Percentiles rank a stretch among this genome's conserved stretches.
These are phyloP conservation scores for Sideroxylon spinosum DNA, from an alignment of 179 eudicot species.

Conservation along the genomic window DNA sequence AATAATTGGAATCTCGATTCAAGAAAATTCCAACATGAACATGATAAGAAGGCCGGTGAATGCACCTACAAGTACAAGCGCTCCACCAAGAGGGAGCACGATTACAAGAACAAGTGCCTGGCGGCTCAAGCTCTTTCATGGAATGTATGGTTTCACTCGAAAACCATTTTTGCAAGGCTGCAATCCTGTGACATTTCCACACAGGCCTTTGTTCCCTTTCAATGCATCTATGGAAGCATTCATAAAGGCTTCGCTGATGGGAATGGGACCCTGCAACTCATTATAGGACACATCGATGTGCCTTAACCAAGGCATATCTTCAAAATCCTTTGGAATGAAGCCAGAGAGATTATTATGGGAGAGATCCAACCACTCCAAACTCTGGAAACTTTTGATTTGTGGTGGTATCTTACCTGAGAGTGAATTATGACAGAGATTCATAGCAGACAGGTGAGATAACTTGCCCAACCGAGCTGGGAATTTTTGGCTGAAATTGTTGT, in stretches of 20 bases:
- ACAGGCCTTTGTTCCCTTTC: slow-evolving; percentile 34
- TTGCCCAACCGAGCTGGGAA: slow-evolving; percentile 18
- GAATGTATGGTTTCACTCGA: neutral
- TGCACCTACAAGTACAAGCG: too few relatives aligned
- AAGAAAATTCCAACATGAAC: too few relatives aligned
- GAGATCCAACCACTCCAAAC: slow-evolving; percentile 32
- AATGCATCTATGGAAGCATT: slow-evolving; percentile 16
- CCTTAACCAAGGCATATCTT: slow-evolving; percentile 5
- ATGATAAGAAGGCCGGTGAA: too few relatives aligned
- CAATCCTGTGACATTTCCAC: slow-evolving; percentile 35
- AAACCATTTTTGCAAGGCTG: slow-evolving; percentile 18
- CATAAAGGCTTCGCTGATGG: slow-evolving; percentile 18
- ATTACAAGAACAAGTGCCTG: too few relatives aligned
- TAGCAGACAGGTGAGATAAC: neutral
- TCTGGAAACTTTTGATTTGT: slow-evolving; percentile 21
- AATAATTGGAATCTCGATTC: too few relatives aligned
- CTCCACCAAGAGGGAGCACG: too few relatives aligned
- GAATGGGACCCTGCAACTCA: slow-evolving; percentile 41
- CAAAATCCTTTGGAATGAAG: slow-evolving; percentile 18
- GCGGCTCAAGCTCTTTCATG: neutral
- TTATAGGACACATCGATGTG: slow-evolving; percentile 27
- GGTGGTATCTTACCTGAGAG: slow-evolving; percentile 29
- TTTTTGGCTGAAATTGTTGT: slow-evolving; percentile 24
- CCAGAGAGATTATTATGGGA: slow-evolving; percentile 36
- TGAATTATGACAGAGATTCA: slow-evolving; percentile 31